Percentiles rank a stretch among this genome's conserved stretches.
Conservation (phyloP, 106 monocot species). For the Phalaenopsis equestris region DNA sequence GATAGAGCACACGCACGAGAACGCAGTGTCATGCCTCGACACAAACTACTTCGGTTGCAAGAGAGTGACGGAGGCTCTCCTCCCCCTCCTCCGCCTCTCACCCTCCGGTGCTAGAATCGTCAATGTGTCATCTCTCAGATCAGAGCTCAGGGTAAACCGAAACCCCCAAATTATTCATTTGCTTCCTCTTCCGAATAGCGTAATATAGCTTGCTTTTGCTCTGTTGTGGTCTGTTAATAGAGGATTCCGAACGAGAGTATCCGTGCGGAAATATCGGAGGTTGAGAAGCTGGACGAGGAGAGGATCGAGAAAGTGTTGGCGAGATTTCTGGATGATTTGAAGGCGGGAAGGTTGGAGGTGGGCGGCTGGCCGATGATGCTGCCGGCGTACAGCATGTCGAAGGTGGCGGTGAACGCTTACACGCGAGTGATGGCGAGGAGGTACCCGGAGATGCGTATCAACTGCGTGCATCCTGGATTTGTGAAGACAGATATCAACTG, state of each 20-base stretch:
- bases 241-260: conserved; percentile 37
- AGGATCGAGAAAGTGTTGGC: conserved; percentile 29
- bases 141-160: conserved; percentile 36
- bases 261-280: conserved; percentile 20
- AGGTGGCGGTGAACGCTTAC: conserved; percentile 44
- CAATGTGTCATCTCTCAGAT: conserved; percentile 57
- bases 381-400: conserved; percentile 52
- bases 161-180: background rate
- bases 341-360: conserved; percentile 24
- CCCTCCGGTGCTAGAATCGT: conserved; percentile 45
- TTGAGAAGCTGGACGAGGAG: conserved; percentile 24
- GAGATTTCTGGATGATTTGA: conserved; percentile 41
- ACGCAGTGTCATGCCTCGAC: conserved; percentile 41
- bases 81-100: conserved; percentile 63
- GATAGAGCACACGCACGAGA: conserved; percentile 34
- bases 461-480: conserved; percentile 57
- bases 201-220: background rate
- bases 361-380: conserved; percentile 47
- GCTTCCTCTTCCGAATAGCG: background rate
- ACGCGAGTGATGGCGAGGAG: conserved; percentile 50
- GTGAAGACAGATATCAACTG: conserved; percentile 51
- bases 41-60: conserved; percentile 70
- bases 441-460: conserved; percentile 35
- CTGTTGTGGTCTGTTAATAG: conserved; percentile 7
- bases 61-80: conserved; percentile 58